Base-by-base conservation (phyloP, 2,329 filamentous ascomycete species). In the Didymella sp. region DNA sequence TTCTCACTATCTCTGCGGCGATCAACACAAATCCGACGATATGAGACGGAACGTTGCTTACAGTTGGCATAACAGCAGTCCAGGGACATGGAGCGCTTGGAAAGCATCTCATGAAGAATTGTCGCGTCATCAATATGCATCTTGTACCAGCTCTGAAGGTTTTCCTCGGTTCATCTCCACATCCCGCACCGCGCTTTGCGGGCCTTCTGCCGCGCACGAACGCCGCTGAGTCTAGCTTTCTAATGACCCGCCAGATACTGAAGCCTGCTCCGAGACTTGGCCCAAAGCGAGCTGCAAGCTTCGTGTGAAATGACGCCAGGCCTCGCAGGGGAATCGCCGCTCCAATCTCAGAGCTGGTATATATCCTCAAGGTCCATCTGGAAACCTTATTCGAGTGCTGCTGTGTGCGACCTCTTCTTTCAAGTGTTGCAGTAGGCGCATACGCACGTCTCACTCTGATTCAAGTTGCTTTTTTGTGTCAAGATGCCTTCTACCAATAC, bases 401-500 rank as follows among this genome's bases (percentile, higher is more conserved):
- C 22, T 43, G 50, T 48, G 44, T 35, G 19, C 24, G 19, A 31
- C 17, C 37, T 42, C 11, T 24, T 30, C 15, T n/a, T n/a, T n/a
- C 21, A 15, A 27, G 53, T 42, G 42, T 33, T 41, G 31, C 19
- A 41, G 7, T 45, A 22, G 30, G 17, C 37, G 24, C 43, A 31
- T 28, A 12, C 27, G 17, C 38, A 50, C 46, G 46, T 55, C 51
- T 55, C 56, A 55, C n/a, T 17, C 28, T 40, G 13, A 51, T 37
- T 25, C 41, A 22, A 31, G 9, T 47, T 49, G 40, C 44, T 38
- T 41, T 46, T 50, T 50, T 15, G 38, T 27, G 22, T 42, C 45
- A 48, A 33, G 3, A 64, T 62, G 62, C 62, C 51, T 25, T 59
- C 50, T 11, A 57, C 57, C 6, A 51, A 41, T 28, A 43, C 51